Evolutionary conservation across 2,329 filamentous ascomycete genomes (phyloP).

Genomic region (Tolypocladium tropicale): DNA sequence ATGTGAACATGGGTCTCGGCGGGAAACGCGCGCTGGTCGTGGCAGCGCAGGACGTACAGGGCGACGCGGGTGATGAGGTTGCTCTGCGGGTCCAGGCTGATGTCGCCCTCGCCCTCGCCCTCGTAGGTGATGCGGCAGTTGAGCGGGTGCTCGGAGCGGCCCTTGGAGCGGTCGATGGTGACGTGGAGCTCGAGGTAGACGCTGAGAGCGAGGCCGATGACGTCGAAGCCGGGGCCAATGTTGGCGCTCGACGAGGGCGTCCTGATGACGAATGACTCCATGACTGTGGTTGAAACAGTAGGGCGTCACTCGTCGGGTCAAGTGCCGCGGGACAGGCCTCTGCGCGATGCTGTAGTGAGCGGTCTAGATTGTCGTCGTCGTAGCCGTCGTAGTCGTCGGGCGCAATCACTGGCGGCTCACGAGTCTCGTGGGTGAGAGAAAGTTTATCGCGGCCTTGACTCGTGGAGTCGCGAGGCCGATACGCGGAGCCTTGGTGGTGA

Average conservation of each 20-base stretch:
- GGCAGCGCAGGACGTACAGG: conserved; percentile 87
- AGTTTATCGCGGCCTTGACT: neutral
- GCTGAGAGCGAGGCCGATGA: conserved; percentile 88
- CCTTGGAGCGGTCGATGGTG: conserved; percentile 53
- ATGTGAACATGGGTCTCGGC: conserved; percentile 84
- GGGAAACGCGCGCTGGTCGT: conserved; percentile 78
- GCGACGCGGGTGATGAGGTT: conserved; percentile 94
- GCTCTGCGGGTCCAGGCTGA: conserved; percentile 71
- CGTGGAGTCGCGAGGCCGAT: neutral
- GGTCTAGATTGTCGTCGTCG: no score
- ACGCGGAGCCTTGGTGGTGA: neutral
- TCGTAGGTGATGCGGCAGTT: conserved; percentile 92
- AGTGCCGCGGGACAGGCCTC: neutral
- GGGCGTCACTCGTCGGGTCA: conserved; percentile 6
- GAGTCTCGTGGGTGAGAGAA: neutral
- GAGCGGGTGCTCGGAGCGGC: conserved; percentile 48
- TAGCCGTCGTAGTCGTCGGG: neutral
- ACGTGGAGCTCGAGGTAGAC: conserved; percentile 87
- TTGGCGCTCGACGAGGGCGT: conserved; percentile 95
- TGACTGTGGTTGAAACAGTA: conserved; percentile 20
- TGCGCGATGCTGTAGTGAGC: neutral
- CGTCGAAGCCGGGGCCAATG: conserved; percentile 95
- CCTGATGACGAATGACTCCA: conserved; percentile 60
- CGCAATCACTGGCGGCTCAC: neutral
- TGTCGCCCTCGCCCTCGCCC: conserved; percentile 66